phyloP scores from a whole-genome alignment of 1,284 basidiomycete species.

The Cutaneotrichosporon dermatis region DNA sequence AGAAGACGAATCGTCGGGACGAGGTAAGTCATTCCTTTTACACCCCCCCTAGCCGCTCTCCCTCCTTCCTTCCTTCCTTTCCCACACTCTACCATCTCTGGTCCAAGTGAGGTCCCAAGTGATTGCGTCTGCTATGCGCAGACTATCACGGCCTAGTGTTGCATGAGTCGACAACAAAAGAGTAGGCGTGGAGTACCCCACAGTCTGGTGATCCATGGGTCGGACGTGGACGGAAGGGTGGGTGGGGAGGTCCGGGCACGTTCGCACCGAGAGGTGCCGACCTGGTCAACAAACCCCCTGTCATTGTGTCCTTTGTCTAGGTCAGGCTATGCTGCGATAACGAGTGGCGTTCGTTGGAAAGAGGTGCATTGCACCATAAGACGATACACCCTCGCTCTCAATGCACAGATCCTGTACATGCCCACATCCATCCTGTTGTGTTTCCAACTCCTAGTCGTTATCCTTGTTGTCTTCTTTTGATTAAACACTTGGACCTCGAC shows the following conservation, averaged over 20 bases:
- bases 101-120: no score
- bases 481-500: not conserved
- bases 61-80: not conserved
- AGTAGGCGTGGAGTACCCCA: constrained; percentile 4
- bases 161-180: no score
- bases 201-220: not conserved
- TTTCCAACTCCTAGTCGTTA: not conserved
- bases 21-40: constrained; percentile 60
- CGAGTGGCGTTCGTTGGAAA: no score
- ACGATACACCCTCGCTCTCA: not conserved
- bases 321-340: no score
- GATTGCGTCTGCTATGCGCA: no score
- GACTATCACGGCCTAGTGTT: no score
- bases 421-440: not conserved
- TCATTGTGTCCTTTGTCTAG: no score
- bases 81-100: no score
- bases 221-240: not conserved
- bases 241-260: not conserved
- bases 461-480: not conserved
- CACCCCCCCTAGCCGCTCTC: not conserved
- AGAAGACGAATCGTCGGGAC: constrained; percentile 81
- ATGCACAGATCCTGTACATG: not conserved
- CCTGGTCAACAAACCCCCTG: no score
- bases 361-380: no score
- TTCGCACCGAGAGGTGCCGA: constrained; percentile 1